phyloP scores from a whole-genome alignment of 371 early-diverging fungal genomes.

The Sporodiniella umbellata region DNA sequence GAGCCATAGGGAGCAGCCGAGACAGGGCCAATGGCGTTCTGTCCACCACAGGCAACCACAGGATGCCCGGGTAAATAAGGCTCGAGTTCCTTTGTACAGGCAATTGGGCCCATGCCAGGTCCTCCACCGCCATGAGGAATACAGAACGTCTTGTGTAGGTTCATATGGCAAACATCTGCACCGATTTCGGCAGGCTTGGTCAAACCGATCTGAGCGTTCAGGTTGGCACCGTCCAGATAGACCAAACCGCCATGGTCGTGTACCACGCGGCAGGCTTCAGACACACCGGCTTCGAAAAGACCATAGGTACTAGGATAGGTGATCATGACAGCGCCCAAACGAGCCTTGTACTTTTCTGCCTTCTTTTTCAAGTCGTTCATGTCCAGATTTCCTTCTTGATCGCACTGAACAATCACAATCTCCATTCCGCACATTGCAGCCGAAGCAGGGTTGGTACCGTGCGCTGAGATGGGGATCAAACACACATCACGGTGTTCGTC shows the following conservation, averaged over 20 bases:
- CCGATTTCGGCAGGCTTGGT: slow-evolving; percentile 95
- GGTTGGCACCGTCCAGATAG: slow-evolving; percentile 99
- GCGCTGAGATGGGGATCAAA: slow-evolving; percentile 96
- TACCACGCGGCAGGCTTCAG: slow-evolving; percentile 83
- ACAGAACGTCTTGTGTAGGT: slow-evolving; percentile 98
- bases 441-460: slow-evolving; percentile 98
- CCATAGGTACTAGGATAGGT: slow-evolving; percentile 98
- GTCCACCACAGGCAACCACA: slow-evolving; percentile 66
- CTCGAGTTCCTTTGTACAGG: slow-evolving; percentile 80
- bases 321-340: slow-evolving; percentile 93
- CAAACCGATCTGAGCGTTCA: slow-evolving; percentile 97
- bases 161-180: slow-evolving; percentile 98
- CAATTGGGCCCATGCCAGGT: slow-evolving; percentile 97
- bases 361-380: slow-evolving; percentile 84
- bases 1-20: slow-evolving; percentile 97
- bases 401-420: slow-evolving; percentile 91
- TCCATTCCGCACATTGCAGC: slow-evolving; percentile 96
- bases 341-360: slow-evolving; percentile 79
- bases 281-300: slow-evolving; percentile 90
- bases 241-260: slow-evolving; percentile 94
- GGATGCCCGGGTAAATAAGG: slow-evolving; percentile 94
- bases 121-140: slow-evolving; percentile 99
- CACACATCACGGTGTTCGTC: slow-evolving; percentile 86
- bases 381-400: slow-evolving; percentile 88
- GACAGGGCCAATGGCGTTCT: slow-evolving; percentile 85